Evolutionary conservation across 2,329 filamentous ascomycete genomes (phyloP).

Genomic region (Cladophialophora exuberans): DNA sequence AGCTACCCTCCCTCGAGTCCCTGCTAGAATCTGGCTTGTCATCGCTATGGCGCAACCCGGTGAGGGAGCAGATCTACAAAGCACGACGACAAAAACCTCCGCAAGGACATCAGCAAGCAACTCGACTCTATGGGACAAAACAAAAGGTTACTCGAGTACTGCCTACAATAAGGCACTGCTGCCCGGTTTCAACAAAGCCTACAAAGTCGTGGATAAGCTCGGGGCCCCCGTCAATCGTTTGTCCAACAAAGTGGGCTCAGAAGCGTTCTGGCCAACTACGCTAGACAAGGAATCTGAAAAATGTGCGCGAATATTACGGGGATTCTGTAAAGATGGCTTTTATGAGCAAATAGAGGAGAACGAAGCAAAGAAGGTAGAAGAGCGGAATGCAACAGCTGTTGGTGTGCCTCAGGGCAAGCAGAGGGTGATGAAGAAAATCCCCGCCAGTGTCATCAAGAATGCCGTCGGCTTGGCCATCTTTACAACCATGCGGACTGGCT

Average conservation of each 20-base stretch:
- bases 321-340: slow-evolving; percentile 83
- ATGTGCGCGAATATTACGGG: slow-evolving; percentile 83
- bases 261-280: slow-evolving; percentile 83
- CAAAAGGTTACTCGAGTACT: slow-evolving; percentile 48
- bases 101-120: slow-evolving; percentile 5
- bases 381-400: slow-evolving; percentile 35
- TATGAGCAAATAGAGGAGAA: slow-evolving; percentile 63
- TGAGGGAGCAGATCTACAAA: background rate
- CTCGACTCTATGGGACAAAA: slow-evolving; percentile 58
- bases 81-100: slow-evolving; percentile 9
- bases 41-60: slow-evolving; percentile 19
- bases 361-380: slow-evolving; percentile 47
- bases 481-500: slow-evolving; percentile 89
- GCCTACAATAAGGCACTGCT: slow-evolving; percentile 56
- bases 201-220: slow-evolving; percentile 67
- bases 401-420: slow-evolving; percentile 61
- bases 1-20: background rate
- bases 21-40: background rate
- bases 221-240: slow-evolving; percentile 78
- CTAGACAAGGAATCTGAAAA: slow-evolving; percentile 91
- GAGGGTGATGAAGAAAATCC: slow-evolving; percentile 78
- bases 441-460: slow-evolving; percentile 80
- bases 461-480: slow-evolving; percentile 91
- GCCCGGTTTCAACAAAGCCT: slow-evolving; percentile 75
- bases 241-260: slow-evolving; percentile 78